Conservation (phyloP, 768 basidiomycete genomes). For the Tricholoma matsutake region DNA sequence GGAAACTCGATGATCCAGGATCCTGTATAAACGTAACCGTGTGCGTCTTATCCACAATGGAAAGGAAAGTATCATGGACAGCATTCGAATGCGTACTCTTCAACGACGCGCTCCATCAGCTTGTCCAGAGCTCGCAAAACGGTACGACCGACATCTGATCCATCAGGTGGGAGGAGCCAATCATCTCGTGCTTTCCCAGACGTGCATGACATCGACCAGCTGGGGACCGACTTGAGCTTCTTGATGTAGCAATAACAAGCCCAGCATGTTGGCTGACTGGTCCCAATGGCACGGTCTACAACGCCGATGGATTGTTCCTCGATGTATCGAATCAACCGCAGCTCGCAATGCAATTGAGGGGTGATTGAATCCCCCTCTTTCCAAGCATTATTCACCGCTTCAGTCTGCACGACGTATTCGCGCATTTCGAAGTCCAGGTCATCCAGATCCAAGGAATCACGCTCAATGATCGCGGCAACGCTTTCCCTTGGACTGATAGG, state of each 20-base stretch:
- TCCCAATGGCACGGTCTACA: conserved; percentile 11
- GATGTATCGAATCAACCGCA: conserved; percentile 14
- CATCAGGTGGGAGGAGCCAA: conserved; percentile 14
- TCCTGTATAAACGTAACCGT: too few species aligned
- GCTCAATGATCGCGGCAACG: conserved; percentile 6
- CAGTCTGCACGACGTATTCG: conserved; percentile 7
- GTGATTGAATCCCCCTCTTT: conserved; percentile 11
- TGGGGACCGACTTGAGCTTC: conserved; percentile 2
- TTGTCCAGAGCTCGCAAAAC: conserved; percentile 10
- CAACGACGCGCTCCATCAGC: conserved; percentile 11
- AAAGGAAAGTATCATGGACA: background rate
- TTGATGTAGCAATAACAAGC: conserved; percentile 13
- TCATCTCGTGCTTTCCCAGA: conserved; percentile 12
- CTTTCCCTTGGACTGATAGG: conserved; percentile 9
- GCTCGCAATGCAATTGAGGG: conserved; percentile 13
- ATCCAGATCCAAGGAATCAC: conserved; percentile 9
- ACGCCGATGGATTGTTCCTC: conserved; percentile 8
- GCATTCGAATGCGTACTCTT: conserved; percentile 16
- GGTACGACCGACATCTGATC: background rate
- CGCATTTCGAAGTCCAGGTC: conserved; percentile 7
- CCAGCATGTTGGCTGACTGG: conserved; percentile 16
- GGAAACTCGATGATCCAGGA: background rate
- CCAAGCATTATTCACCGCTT: conserved; percentile 9
- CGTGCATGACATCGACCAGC: conserved; percentile 12
- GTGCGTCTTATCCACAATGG: too few species aligned